A percentile compares a stretch with the other conserved stretches of the same genome.
phyloP scores from a whole-genome alignment of 768 basidiomycete genomes.

The Termitomyces sp. region DNA sequence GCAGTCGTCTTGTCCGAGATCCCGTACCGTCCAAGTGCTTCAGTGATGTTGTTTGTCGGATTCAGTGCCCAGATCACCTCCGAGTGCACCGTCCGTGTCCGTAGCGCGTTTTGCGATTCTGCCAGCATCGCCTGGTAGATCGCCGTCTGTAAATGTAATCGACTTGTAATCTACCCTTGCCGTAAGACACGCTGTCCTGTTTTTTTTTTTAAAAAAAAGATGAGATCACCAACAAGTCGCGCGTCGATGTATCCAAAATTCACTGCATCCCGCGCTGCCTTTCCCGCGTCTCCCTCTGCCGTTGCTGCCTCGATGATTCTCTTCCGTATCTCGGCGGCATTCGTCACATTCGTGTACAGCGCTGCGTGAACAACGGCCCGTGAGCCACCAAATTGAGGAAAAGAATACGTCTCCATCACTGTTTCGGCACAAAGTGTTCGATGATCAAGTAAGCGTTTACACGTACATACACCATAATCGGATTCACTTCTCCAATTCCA shows the following conservation, averaged over 20 bases:
- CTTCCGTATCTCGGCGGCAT: conserved; percentile 54
- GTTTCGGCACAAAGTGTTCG: neutral
- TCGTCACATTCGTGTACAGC: conserved; percentile 64
- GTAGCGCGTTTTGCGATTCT: conserved; percentile 49
- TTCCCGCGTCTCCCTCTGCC: too few relatives aligned
- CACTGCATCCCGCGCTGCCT: conserved; percentile 67
- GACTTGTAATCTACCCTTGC: conserved; percentile 67
- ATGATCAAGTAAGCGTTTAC: conserved; percentile 5
- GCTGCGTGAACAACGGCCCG: conserved; percentile 51
- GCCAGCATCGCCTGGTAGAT: conserved; percentile 80
- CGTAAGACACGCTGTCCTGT: neutral
- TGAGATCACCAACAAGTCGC: conserved; percentile 52
- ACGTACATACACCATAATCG: conserved; percentile 7
- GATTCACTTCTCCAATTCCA: too few relatives aligned
- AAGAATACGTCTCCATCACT: conserved; percentile 53
- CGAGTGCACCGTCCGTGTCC: conserved; percentile 87
- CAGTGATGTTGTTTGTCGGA: conserved; percentile 88
- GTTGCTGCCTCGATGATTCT: conserved; percentile 72
- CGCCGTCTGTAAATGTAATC: conserved; percentile 78
- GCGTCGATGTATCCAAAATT: conserved; percentile 93
- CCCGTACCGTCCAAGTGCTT: conserved; percentile 84
- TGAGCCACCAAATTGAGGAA: conserved; percentile 43
- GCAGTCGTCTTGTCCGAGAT: conserved; percentile 62
- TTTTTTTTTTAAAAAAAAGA: too few relatives aligned
- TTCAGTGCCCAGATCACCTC: conserved; percentile 88